These are phyloP conservation scores for Xerocomellus dryophilus DNA, from an alignment of 768 basidiomycete species.

Conservation along the genomic window DNA sequence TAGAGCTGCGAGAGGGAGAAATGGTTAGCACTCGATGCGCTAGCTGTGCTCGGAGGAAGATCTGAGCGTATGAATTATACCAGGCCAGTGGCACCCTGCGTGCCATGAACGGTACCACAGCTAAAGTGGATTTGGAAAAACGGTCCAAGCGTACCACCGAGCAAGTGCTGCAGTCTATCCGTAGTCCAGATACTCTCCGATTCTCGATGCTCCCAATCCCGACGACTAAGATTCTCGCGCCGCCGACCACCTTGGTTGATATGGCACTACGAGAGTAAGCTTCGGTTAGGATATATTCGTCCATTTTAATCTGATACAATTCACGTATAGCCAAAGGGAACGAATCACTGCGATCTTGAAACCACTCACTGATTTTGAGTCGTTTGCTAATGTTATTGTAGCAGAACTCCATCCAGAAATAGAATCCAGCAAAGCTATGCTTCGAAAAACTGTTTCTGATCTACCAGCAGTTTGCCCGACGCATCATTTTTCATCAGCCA, in stretches of 20 bases:
- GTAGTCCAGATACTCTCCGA: neutral
- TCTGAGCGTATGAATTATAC: conserved; percentile 21
- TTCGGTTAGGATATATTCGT: neutral
- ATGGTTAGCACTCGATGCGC: conserved; percentile 27
- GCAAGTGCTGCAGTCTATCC: neutral
- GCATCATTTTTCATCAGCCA: conserved; percentile 30
- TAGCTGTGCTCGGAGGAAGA: conserved; percentile 17
- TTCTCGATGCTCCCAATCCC: neutral
- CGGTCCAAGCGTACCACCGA: neutral
- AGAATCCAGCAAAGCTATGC: neutral
- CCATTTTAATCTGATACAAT: neutral
- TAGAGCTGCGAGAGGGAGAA: conserved; percentile 27
- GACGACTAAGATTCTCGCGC: too few species aligned
- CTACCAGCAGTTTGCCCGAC: conserved; percentile 24
- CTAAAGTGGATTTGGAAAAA: neutral
- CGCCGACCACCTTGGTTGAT: conserved; percentile 5
- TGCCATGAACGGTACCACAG: too few species aligned
- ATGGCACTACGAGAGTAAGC: conserved; percentile 12
- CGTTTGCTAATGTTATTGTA: neutral
- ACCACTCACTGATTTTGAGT: neutral
- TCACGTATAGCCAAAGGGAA: conserved; percentile 4
- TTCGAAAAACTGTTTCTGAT: neutral
- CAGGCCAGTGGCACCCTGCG: too few species aligned
- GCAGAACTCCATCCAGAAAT: neutral
- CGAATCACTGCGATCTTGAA: neutral